Conservation (phyloP, 2,329 filamentous ascomycete genomes). For the Venturia oleaginea region DNA sequence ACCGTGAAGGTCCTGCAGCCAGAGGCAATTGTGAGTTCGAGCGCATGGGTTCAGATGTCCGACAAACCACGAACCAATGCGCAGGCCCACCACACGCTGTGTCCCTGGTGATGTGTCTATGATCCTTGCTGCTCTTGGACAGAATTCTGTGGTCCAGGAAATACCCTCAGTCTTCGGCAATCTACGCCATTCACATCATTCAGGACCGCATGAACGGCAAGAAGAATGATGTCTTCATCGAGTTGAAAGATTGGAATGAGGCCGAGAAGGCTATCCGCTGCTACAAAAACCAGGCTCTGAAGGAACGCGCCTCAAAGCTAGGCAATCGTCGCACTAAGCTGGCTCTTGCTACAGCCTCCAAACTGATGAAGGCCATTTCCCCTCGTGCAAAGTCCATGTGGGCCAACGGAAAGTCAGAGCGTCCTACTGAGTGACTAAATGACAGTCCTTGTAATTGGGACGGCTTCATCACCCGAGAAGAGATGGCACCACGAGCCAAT, state of each 20-base stretch:
- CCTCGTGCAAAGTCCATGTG: constrained; percentile 40
- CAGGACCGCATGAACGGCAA: constrained; percentile 12
- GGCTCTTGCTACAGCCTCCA: constrained; percentile 37
- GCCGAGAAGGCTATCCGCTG: neutral
- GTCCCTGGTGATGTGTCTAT: no score
- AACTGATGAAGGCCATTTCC: constrained; percentile 43
- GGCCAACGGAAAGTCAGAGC: constrained; percentile 34
- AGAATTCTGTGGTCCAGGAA: constrained; percentile 1
- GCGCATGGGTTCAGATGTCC: neutral
- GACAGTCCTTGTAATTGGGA: constrained; percentile 37
- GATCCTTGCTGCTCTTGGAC: constrained; percentile 8
- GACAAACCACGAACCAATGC: neutral
- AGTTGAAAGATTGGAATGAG: neutral
- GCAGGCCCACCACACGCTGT: no score
- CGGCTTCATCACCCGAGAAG: constrained; percentile 43
- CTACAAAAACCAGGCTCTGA: neutral
- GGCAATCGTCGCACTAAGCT: constrained; percentile 26
- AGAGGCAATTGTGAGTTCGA: neutral
- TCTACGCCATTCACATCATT: constrained; percentile 15
- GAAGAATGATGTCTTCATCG: constrained; percentile 11
- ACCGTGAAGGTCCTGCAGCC: neutral
- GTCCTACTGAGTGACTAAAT: constrained; percentile 26
- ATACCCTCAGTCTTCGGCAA: neutral
- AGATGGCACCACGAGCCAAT: no score
- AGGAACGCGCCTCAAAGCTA: neutral